Conservation (phyloP, 2,329 filamentous ascomycete genomes). For the Alternaria gaisen region DNA sequence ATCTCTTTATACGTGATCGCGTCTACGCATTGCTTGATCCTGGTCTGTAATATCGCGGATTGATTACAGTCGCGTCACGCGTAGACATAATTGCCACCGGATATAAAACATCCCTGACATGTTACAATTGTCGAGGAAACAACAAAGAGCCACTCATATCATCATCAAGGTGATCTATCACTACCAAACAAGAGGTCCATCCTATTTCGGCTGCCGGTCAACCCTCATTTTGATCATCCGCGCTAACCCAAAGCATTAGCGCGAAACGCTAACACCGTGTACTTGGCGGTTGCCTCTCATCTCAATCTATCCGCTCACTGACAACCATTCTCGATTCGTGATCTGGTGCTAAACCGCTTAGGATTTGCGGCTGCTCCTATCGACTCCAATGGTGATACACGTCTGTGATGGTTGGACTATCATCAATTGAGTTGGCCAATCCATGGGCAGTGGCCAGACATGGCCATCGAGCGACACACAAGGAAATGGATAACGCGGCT, state of each 20-base stretch:
- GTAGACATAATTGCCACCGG: constrained; percentile 7
- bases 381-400: background rate
- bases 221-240: background rate
- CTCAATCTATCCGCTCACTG: background rate
- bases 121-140: background rate
- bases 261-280: constrained; percentile 3
- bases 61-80: constrained; percentile 17
- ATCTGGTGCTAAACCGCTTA: background rate
- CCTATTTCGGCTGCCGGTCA: background rate
- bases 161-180: background rate
- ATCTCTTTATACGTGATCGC: background rate
- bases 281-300: constrained; percentile 17
- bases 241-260: constrained; percentile 11
- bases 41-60: constrained; percentile 14
- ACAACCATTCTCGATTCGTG: background rate
- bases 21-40: background rate
- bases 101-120: constrained; percentile 6
- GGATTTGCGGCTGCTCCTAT: background rate
- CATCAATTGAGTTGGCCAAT: constrained; percentile 3
- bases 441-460: constrained; percentile 6
- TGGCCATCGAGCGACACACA: constrained; percentile 1
- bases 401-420: constrained; percentile 1
- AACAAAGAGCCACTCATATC: background rate
- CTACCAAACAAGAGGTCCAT: background rate
- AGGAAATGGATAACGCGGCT: background rate